Base-by-base conservation (phyloP, 768 basidiomycete genomes). In the Phylloporus sp. region DNA sequence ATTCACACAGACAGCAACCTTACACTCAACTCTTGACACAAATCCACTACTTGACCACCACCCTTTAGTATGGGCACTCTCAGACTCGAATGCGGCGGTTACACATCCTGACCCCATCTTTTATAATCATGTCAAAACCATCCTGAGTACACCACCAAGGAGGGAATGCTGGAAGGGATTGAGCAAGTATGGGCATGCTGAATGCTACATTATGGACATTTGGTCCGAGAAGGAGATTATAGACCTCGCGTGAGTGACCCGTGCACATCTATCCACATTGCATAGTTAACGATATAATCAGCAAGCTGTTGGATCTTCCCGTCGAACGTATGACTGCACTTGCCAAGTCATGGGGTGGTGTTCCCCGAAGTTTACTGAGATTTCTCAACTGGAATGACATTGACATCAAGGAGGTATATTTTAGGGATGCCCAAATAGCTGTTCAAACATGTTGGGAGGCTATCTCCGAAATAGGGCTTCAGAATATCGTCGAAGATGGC, bases 211-310 rank as follows among this genome's bases (percentile, higher is more conserved):
- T 0, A 51, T 43, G 42, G 27, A 48, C 10, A 17, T 52, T 10
- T 52, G 47, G 47, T n/a, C 42, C 9, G n/a, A 17, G n/a, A 3
- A 38, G 8, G 52, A 49, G 26, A 34, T 49, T 4, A 5, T 1
- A 15, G 14, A 33, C 5, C 40, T 46, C 3, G 40, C 31, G 48
- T 49, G 14, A 31, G 44, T 36, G n/a, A 8, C n/a, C 5, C 23
- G 18, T 18, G n/a, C n/a, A n/a, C 8, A 1, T 44, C 21, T n/a
- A 9, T 23, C 4, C 14, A 21, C 8, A 3, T 8, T n/a, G n/a
- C n/a, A 3, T 5, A 37, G 9, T 2, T 38, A 17, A 46, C 9
- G 17, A 32, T n/a, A 18, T 38, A 22, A 14, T 22, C 15, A 46
- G 44, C 29, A 24, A 4, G 14, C 23, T 48, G 23, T 24, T 38